Percentiles rank a stretch among this genome's conserved stretches.
Conservation (phyloP, 2,329 filamentous ascomycete genomes). For the Fonsecaea multimorphosa region DNA sequence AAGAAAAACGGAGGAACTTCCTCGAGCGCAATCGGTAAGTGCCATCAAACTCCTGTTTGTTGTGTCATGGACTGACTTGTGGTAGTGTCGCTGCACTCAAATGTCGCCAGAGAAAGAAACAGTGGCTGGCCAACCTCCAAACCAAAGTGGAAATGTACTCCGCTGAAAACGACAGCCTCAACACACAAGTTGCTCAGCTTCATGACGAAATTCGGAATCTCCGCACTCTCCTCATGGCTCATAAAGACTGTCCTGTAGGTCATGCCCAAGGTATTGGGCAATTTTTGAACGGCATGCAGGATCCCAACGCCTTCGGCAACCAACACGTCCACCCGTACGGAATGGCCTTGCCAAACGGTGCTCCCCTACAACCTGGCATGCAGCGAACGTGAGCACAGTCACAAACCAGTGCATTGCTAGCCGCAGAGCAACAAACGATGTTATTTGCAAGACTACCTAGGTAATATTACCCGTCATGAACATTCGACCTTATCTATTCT, state of each 20-base stretch:
- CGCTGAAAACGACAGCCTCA: constrained; percentile 86
- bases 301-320: constrained; percentile 42
- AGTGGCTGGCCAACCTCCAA: constrained; percentile 95
- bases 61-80: constrained; percentile 28
- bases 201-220: constrained; percentile 93
- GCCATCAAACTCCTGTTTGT: not conserved
- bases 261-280: constrained; percentile 71
- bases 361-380: constrained; percentile 39
- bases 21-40: constrained; percentile 90
- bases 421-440: not conserved
- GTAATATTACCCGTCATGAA: constrained; percentile 26
- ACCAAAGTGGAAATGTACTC: constrained; percentile 93
- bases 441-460: constrained; percentile 13
- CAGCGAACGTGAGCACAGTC: constrained; percentile 33
- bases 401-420: constrained; percentile 3
- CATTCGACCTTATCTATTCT: constrained; percentile 19
- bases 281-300: constrained; percentile 54
- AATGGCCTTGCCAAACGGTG: constrained; percentile 49
- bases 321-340: constrained; percentile 51
- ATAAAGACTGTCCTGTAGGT: constrained; percentile 94
- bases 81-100: constrained; percentile 90
- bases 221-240: constrained; percentile 88
- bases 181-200: constrained; percentile 79
- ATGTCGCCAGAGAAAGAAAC: constrained; percentile 97
- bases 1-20: constrained; percentile 98